Percentiles rank a stretch among this genome's conserved stretches.
phyloP scores from a whole-genome alignment of 1,284 basidiomycete genomes.

The Fomitiporia mediterranea region DNA sequence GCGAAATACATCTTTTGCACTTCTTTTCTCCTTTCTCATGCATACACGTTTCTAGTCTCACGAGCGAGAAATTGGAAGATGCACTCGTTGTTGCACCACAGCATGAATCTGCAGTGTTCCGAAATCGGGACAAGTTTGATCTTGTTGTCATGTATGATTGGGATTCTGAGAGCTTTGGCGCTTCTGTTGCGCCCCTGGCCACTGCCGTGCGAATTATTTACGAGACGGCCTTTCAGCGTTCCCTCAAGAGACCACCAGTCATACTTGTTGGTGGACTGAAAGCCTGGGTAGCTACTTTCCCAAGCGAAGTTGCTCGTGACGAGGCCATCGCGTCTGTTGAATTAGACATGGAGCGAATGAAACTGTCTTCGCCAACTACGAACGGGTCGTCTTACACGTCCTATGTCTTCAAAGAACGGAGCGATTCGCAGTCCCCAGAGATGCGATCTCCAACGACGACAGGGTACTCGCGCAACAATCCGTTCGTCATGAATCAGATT shows the following conservation, averaged over 20 bases:
- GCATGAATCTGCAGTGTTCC: conserved; percentile 69
- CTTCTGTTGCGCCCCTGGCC: conserved; percentile 48
- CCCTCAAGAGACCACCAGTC: conserved; percentile 75
- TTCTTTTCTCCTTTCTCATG: conserved; percentile 4
- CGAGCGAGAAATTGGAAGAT: conserved; percentile 67
- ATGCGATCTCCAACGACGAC: conserved; percentile 12
- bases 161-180: conserved; percentile 55
- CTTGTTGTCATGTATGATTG: conserved; percentile 88
- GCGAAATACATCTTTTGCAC: too few species aligned
- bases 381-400: conserved; percentile 11
- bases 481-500: conserved; percentile 19
- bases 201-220: conserved; percentile 65
- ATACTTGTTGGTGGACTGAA: conserved; percentile 83
- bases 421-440: background rate
- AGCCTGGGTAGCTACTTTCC: conserved; percentile 73
- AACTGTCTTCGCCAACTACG: conserved; percentile 3
- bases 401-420: background rate
- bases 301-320: conserved; percentile 40
- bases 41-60: conserved; percentile 54
- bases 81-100: conserved; percentile 70
- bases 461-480: conserved; percentile 1
- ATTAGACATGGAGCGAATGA: conserved; percentile 9
- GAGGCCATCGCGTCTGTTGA: conserved; percentile 24
- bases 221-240: conserved; percentile 68
- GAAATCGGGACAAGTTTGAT: conserved; percentile 83